Evolutionary conservation across 306 rosid genomes (phyloP).

Genomic region (Betula pendula): DNA sequence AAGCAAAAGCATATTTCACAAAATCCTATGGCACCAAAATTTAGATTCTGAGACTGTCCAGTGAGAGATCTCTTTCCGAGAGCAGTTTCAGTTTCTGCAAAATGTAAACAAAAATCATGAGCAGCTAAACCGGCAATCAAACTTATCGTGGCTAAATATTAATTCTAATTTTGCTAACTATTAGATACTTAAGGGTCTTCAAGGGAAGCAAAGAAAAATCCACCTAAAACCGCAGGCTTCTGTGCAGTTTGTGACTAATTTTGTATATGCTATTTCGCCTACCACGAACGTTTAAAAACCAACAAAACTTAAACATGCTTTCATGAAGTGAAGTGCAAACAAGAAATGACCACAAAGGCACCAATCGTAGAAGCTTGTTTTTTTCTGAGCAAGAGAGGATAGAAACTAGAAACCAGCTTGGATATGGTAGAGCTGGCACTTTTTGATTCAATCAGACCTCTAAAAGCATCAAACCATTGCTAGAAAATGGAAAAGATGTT

Average conservation of each 20-base stretch:
- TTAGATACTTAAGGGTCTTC: background rate
- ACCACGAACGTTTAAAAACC: background rate
- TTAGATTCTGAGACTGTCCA: constrained; percentile 46
- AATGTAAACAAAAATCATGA: constrained; percentile 25
- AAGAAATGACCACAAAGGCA: background rate
- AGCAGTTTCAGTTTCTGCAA: constrained; percentile 82
- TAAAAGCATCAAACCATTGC: background rate
- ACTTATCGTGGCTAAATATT: background rate
- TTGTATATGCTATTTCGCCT: background rate
- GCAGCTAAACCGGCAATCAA: background rate
- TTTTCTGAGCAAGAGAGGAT: background rate
- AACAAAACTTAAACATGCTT: background rate
- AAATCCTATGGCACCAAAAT: constrained; percentile 9
- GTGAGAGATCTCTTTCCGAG: constrained; percentile 28
- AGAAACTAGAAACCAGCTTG: background rate
- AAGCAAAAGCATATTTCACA: constrained; percentile 2
- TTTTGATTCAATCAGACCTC: background rate
- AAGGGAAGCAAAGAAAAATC: background rate
- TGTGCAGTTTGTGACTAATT: background rate
- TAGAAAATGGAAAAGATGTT: background rate
- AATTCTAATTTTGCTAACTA: background rate
- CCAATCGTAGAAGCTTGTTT: too few relatives aligned
- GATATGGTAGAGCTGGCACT: background rate
- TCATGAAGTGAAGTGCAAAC: background rate
- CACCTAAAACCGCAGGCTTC: background rate